phyloP scores from a whole-genome alignment of 805 yeast species.

The Wickerhamiella cacticola region DNA sequence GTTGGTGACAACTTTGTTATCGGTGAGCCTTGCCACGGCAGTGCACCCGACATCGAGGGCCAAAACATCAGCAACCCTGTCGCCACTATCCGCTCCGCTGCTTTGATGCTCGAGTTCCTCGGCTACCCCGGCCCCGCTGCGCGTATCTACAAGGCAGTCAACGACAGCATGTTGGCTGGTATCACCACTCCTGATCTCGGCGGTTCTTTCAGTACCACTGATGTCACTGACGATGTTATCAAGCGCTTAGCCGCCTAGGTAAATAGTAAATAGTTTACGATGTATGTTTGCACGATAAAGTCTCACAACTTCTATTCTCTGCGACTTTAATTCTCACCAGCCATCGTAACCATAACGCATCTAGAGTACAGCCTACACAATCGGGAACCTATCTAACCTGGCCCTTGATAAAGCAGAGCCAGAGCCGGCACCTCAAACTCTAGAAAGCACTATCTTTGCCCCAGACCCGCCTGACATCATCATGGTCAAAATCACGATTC shows the following conservation, averaged over 20 bases:
- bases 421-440: no score
- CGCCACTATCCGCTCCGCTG: slow-evolving; percentile 96
- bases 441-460: no score
- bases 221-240: slow-evolving; percentile 76
- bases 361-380: no score
- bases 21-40: slow-evolving; percentile 99
- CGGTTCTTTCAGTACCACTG: slow-evolving; percentile 74
- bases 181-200: slow-evolving; percentile 88
- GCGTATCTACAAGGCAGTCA: slow-evolving; percentile 85
- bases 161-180: slow-evolving; percentile 77
- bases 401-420: no score
- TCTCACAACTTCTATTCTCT: no score
- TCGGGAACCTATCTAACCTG: no score
- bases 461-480: background rate
- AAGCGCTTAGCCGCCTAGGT: slow-evolving; percentile 33
- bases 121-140: slow-evolving; percentile 86
- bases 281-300: no score
- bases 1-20: slow-evolving; percentile 94
- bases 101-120: slow-evolving; percentile 93
- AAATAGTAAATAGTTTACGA: no score
- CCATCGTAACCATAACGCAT: no score
- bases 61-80: slow-evolving; percentile 81
- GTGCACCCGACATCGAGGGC: slow-evolving; percentile 98
- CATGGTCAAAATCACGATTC: slow-evolving; percentile 8
- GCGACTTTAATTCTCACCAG: no score